Percentiles rank a stretch among this genome's conserved stretches.
These are phyloP conservation scores for Clohesyomyces aquaticus DNA, from an alignment of 495 filamentous ascomycete genomes.

Conservation along the genomic window DNA sequence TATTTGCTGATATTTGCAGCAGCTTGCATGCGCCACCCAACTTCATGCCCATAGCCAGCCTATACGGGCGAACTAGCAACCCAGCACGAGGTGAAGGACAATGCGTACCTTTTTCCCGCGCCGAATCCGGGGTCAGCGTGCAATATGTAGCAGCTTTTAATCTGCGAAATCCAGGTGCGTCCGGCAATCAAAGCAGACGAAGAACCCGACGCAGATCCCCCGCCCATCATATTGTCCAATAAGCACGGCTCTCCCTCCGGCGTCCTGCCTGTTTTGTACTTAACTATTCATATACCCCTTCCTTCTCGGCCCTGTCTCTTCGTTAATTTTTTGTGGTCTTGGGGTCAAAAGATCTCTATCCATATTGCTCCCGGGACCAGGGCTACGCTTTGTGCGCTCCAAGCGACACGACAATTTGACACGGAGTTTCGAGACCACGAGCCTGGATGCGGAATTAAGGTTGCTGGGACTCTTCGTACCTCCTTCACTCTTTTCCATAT, in stretches of 20 bases:
- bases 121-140: not conserved
- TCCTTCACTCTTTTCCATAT: not conserved
- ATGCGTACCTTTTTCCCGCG: not conserved
- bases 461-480: not conserved
- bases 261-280: conserved; percentile 3
- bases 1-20: too few relatives aligned
- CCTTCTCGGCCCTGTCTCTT: not conserved
- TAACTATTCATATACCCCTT: conserved; percentile 6
- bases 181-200: not conserved
- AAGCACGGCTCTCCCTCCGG: not conserved
- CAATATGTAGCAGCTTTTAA: conserved; percentile 21
- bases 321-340: not conserved
- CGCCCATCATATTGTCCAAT: conserved; percentile 28
- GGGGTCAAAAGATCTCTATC: not conserved
- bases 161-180: conserved; percentile 19
- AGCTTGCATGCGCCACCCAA: not conserved
- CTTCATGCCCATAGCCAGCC: not conserved
- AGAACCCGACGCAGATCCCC: conserved; percentile 24
- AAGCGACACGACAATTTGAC: not conserved
- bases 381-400: not conserved
- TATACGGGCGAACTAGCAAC: not conserved
- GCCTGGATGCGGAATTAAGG: not conserved
- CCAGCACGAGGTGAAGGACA: too few relatives aligned
- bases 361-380: not conserved
- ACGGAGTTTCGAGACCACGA: not conserved